Percentiles rank a stretch among this genome's conserved stretches.
Evolutionary conservation across 179 eudicot species (phyloP).

Genomic region (Carnegiea gigantea): DNA sequence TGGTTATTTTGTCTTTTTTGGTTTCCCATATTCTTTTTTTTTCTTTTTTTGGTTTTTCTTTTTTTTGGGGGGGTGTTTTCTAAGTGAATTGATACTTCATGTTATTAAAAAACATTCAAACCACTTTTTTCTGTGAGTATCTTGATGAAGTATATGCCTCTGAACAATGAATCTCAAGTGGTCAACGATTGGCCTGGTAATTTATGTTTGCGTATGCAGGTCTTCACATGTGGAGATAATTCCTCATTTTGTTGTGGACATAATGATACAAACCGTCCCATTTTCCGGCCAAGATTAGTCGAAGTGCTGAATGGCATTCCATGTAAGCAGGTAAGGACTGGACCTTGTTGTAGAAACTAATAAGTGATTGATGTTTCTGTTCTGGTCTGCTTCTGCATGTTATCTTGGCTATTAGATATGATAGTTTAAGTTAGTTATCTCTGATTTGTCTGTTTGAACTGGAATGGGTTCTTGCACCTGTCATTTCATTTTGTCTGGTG

Average conservation of each 20-base stretch:
- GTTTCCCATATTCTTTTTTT: background rate
- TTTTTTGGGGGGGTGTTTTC: background rate
- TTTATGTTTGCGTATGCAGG: conserved; percentile 45
- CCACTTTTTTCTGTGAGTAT: background rate
- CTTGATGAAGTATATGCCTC: conserved; percentile 9
- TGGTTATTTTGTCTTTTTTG: background rate
- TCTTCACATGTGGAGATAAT: conserved; percentile 95
- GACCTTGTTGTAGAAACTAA: background rate
- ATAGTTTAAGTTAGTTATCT: too few species aligned
- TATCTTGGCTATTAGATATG: background rate
- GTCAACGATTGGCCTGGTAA: background rate
- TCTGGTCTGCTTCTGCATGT: background rate
- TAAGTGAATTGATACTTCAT: background rate
- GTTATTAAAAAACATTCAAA: background rate
- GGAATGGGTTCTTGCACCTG: background rate
- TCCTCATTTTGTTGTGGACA: conserved; percentile 93
- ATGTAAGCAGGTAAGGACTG: conserved; percentile 67
- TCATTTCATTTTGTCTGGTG: background rate
- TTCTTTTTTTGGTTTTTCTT: background rate
- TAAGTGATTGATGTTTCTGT: background rate
- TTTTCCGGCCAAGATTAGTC: conserved; percentile 79
- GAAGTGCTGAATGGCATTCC: conserved; percentile 81
- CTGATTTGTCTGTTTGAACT: too few species aligned
- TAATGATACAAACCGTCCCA: conserved; percentile 71
- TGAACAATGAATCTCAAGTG: background rate